A percentile compares a stretch with the other conserved stretches of the same genome.
phyloP scores from a whole-genome alignment of 2,329 filamentous ascomycete genomes.

The Sclerotinia borealis region DNA sequence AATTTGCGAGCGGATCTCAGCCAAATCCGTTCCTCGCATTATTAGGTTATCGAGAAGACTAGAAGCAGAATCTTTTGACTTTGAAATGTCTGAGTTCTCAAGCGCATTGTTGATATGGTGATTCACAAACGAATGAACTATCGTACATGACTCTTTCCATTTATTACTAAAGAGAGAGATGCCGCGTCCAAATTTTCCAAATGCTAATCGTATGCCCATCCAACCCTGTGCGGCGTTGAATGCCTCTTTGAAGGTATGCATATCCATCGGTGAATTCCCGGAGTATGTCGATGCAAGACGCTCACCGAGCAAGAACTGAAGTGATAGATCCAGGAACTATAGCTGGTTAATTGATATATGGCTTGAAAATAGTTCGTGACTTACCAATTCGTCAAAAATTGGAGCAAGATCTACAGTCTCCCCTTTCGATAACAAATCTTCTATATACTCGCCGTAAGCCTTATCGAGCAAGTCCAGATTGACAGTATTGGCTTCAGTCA shows the following conservation, averaged over 20 bases:
- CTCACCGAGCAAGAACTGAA: conserved; percentile 6
- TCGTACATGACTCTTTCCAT: neutral
- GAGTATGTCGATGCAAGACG: neutral
- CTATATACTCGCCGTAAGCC: neutral
- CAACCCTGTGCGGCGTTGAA: neutral
- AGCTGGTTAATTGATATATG: neutral
- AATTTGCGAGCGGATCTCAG: conserved; percentile 2
- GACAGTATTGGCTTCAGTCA: neutral
- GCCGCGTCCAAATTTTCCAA: neutral
- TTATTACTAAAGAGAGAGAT: neutral
- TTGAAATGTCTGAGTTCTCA: neutral
- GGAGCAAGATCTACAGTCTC: neutral
- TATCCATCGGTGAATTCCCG: neutral
- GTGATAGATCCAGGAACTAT: conserved; percentile 3
- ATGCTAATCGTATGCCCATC: conserved; percentile 4
- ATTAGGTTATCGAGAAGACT: neutral
- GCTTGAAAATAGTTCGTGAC: neutral
- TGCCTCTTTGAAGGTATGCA: neutral
- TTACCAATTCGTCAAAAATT: neutral
- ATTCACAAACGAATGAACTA: conserved; percentile 6
- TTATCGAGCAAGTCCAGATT: neutral
- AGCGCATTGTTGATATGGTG: neutral
- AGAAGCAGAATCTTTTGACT: neutral
- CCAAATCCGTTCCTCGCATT: no score
- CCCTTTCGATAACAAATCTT: neutral